Evolutionary conservation across 768 basidiomycete species (phyloP), one percentile per base, ranked within the genome.

Genomic region (Termitomyces bulborhizus): DNA sequence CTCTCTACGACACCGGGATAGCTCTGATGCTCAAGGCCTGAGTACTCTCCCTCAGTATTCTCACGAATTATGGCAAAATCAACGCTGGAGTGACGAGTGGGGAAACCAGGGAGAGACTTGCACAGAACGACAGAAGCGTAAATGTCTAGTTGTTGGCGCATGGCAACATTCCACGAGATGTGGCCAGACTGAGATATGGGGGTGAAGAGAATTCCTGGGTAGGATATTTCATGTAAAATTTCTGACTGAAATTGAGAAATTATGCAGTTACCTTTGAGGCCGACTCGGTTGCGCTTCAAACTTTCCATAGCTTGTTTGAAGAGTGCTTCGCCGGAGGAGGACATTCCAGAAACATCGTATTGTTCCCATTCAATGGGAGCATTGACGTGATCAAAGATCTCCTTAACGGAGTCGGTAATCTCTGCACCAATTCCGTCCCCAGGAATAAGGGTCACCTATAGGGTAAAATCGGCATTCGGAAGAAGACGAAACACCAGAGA

Each of bases 11-110:
- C 97, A 69, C 97, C 97, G 11, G 97, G 97, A 72, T 88, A 97
- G 66, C 90, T 93, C 76, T 93, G 91, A 74, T 99, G 97, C 70
- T 99, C 97, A 58, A 99, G 76, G 46, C 97, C 97, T 60, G 95
- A 97, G 76, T 99, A 99, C 76, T 99, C 97, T 61, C 97, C 97
- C 79, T 99, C 97, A 15, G 97, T 99, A 76, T 99, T 99, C 73
- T 99, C 97, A 73, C 97, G 93, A 67, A 99, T 98, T 72, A 99
- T 95, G 65, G 92, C 95, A 69, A 98, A 97, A 74, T 99, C 96
- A 68, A 99, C 97, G 67, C 96, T 90, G 57, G 84, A 78, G 73
- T 99, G 97, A 59, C 97, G 89, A 37, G 97, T 98, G 42, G 95
- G 90, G 75, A 93, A 85, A 51, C 97, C 97, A 12, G 93, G 92